These are phyloP conservation scores for Trichothecium roseum DNA, from an alignment of 2,329 filamentous ascomycete species.

Conservation along the genomic window DNA sequence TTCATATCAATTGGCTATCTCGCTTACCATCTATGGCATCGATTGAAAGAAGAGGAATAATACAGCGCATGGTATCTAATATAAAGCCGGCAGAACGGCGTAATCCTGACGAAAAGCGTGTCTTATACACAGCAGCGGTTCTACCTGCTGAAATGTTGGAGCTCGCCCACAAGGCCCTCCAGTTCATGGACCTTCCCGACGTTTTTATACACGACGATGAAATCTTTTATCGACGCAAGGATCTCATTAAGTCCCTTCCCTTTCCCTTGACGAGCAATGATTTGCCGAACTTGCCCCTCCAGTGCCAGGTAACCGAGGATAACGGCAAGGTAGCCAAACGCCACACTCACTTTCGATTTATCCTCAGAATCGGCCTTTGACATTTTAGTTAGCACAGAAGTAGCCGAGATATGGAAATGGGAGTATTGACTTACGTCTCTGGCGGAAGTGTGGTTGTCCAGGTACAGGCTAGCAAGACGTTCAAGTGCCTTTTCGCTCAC, in stretches of 20 bases:
- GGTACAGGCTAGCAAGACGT: constrained; percentile 53
- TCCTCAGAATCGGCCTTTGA: constrained; percentile 57
- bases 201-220: constrained; percentile 39
- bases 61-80: no score
- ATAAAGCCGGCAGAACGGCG: no score
- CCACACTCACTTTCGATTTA: constrained; percentile 70
- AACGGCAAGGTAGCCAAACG: constrained; percentile 77
- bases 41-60: no score
- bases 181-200: constrained; percentile 31
- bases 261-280: constrained; percentile 29
- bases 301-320: constrained; percentile 74
- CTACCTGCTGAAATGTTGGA: constrained; percentile 11
- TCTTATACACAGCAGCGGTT: neutral
- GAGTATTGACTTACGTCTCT: constrained; percentile 49
- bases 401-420: neutral
- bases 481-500: constrained; percentile 35
- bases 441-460: constrained; percentile 54
- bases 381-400: constrained; percentile 12
- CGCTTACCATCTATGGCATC: no score
- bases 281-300: constrained; percentile 29
- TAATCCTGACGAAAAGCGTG: no score
- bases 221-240: constrained; percentile 43
- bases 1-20: no score
- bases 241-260: constrained; percentile 34
- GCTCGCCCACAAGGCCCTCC: constrained; percentile 25